Conservation (phyloP, 805 yeast species). For the Yamadazyma takamatsuzukensis region DNA sequence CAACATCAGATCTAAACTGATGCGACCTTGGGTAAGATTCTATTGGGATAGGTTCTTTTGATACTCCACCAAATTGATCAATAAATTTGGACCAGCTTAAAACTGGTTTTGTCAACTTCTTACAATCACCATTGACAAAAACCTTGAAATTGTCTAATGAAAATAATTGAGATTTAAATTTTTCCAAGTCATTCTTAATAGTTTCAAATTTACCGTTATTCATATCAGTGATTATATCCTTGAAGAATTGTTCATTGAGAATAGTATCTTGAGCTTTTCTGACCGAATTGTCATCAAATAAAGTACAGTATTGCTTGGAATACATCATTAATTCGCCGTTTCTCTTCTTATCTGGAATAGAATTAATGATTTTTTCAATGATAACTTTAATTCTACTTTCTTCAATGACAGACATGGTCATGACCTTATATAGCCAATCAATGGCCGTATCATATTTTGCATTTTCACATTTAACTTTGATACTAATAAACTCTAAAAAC, state of each 20-base stretch:
- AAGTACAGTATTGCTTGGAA: conserved; percentile 53
- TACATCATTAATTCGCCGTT: conserved; percentile 61
- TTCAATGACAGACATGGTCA: conserved; percentile 69
- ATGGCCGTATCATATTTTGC: conserved; percentile 66
- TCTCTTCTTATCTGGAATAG: conserved; percentile 61
- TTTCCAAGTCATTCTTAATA: conserved; percentile 49
- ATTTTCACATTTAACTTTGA: conserved; percentile 58
- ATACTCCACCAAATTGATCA: conserved; percentile 11
- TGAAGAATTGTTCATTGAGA: conserved; percentile 57
- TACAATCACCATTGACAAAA: conserved; percentile 67
- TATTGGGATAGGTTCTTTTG: conserved; percentile 15
- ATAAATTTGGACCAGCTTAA: conserved; percentile 51
- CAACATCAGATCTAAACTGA: conserved; percentile 53
- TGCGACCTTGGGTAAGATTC: conserved; percentile 44
- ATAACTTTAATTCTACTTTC: conserved; percentile 64
- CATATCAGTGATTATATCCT: conserved; percentile 41
- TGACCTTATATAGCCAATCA: conserved; percentile 67
- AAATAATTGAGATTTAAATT: conserved; percentile 50
- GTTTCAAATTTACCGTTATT: conserved; percentile 49
- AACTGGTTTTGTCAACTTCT: conserved; percentile 51
- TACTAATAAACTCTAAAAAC: conserved; percentile 62
- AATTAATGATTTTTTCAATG: conserved; percentile 56
- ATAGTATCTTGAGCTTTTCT: conserved; percentile 63
- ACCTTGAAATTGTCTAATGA: conserved; percentile 59
- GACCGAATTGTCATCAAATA: conserved; percentile 58